Percentiles rank a stretch among this genome's conserved stretches.
These are phyloP conservation scores for Colletotrichum filicis DNA, from an alignment of 2,329 filamentous ascomycete genomes.

Conservation along the genomic window DNA sequence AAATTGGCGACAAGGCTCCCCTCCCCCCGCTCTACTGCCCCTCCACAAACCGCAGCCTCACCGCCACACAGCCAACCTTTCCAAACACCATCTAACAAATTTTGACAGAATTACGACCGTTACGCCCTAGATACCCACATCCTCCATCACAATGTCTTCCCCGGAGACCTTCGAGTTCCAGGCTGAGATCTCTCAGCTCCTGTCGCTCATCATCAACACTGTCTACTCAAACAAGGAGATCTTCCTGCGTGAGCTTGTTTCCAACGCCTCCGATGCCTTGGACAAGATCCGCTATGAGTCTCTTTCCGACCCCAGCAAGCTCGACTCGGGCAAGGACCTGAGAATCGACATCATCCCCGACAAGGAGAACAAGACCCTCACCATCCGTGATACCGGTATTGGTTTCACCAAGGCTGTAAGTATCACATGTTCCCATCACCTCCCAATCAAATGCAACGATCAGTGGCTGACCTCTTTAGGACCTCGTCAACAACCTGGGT, in stretches of 20 bases:
- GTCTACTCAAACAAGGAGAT: slow-evolving; percentile 99
- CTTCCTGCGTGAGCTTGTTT: slow-evolving; percentile 98
- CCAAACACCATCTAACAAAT: slow-evolving; percentile 16
- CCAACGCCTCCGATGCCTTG: slow-evolving; percentile 97
- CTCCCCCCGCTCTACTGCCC: slow-evolving; percentile 4
- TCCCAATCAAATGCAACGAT: background rate
- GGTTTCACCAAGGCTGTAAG: slow-evolving; percentile 99
- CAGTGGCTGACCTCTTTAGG: slow-evolving; percentile 64
- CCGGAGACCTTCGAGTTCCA: slow-evolving; percentile 99
- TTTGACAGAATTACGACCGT: slow-evolving; percentile 32
- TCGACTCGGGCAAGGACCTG: slow-evolving; percentile 97
- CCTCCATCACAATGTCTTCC: slow-evolving; percentile 72
- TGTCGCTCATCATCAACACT: slow-evolving; percentile 99
- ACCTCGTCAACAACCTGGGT: slow-evolving; percentile 99
- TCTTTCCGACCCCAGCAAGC: slow-evolving; percentile 95
- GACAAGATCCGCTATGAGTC: slow-evolving; percentile 99
- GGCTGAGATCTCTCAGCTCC: slow-evolving; percentile 99
- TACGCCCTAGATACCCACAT: slow-evolving; percentile 35
- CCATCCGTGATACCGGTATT: slow-evolving; percentile 97
- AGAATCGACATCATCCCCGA: slow-evolving; percentile 99
- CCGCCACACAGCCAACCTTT: slow-evolving; percentile 2
- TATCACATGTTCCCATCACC: slow-evolving; percentile 42
- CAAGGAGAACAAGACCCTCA: slow-evolving; percentile 97
- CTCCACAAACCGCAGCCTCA: slow-evolving; percentile 32
- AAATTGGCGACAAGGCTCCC: background rate